Evolutionary conservation across 2,329 filamentous ascomycete genomes (phyloP), one percentile per base, ranked within the genome.

Genomic region (Camptophora hylomeconis): DNA sequence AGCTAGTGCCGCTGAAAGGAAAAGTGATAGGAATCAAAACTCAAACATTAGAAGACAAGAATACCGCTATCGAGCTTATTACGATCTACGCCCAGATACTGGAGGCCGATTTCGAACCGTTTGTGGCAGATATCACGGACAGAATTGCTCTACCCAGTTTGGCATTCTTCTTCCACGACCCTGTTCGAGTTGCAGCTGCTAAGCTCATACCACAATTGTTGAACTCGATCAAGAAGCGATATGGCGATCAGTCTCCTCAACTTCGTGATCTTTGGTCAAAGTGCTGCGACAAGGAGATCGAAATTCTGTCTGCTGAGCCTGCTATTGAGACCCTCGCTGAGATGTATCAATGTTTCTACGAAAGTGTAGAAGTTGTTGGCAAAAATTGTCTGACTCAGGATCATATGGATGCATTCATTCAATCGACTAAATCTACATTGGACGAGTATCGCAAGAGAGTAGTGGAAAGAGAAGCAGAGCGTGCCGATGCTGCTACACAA

Each of bases 341-440:
- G 58, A 94, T 98, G 83, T 98, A 94, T 58, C 87, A 95, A 56
- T 98, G 89, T 63, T 98, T 98, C 64, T 98, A 98, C 54, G 89
- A 98, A 55, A 93, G 83, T 15, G 76, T 98, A 5, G 87, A 95
- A 58, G 86, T 94, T 13, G 72, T 92, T 41, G 87, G 87, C 35
- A 82, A 81, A 56, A 75, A 80, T 45, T 87, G 78, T 50, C 67
- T 98, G 25, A 81, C 68, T 5, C 63, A 67, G 20, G 67, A 76
- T 20, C 80, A 93, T 52, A 86, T 98, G 79, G 64, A 67, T 33
- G 72, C 73, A 24, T 98, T 95, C 54, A 87, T 95, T 45, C 76
- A 84, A 40, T 78, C 80, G 1, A 83, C 86, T 25, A 72, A 78
- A 48, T 84, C 78, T 8, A 80, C 89, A 3, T 69, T 98, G 6